Conservation (phyloP, 78 protist species). For the Dictyostelium firmibasis region DNA sequence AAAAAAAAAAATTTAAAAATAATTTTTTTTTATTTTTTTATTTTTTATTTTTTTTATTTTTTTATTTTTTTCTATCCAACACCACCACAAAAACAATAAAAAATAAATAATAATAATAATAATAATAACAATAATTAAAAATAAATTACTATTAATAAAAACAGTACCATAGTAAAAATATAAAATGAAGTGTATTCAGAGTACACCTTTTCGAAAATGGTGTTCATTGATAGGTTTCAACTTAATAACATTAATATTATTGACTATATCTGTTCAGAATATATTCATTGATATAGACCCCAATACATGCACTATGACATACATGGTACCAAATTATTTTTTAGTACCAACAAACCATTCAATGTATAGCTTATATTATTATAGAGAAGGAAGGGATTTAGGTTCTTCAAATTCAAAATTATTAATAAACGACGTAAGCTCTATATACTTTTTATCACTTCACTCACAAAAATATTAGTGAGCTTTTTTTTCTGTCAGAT, state of each 20-base stretch:
- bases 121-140: background rate
- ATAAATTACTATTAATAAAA: background rate
- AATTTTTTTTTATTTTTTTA: background rate
- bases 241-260: slow-evolving; percentile 1
- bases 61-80: background rate
- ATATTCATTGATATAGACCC: slow-evolving; percentile 58
- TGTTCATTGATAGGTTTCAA: slow-evolving; percentile 19
- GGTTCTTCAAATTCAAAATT: background rate
- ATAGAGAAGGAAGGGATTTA: slow-evolving; percentile 36
- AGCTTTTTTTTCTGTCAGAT: too few species aligned
- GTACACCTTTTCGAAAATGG: slow-evolving; percentile 39
- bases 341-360: slow-evolving; percentile 48
- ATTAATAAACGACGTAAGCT: background rate
- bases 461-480: background rate
- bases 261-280: background rate
- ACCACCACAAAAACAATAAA: background rate
- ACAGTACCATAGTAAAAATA: background rate
- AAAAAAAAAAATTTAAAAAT: background rate
- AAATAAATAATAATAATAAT: background rate
- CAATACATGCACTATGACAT: slow-evolving; percentile 77
- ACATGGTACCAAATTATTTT: slow-evolving; percentile 68
- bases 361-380: slow-evolving; percentile 42
- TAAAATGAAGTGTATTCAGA: background rate
- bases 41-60: background rate
- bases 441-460: background rate